Evolutionary conservation across 2,329 filamentous ascomycete genomes (phyloP).

Genomic region (Apiospora phragmitis): DNA sequence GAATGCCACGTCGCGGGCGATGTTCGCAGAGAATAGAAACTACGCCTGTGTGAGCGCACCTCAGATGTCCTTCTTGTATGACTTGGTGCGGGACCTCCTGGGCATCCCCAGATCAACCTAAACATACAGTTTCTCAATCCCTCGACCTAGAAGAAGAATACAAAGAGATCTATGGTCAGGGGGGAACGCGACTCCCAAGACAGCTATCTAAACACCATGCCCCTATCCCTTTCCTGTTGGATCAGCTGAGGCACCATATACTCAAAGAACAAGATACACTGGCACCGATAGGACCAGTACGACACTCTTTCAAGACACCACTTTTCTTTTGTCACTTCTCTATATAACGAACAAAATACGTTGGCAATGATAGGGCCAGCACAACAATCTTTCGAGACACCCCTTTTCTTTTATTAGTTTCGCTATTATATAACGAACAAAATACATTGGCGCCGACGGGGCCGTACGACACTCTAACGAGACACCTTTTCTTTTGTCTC

Average conservation of each 20-base stretch:
- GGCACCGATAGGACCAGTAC: not conserved
- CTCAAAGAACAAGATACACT: not conserved
- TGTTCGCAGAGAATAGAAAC: not conserved
- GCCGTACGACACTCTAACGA: not conserved
- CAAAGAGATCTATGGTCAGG: not conserved
- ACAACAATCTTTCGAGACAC: not conserved
- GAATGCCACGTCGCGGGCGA: not conserved
- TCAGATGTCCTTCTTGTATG: not conserved
- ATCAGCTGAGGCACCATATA: not conserved
- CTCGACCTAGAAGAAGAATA: not conserved
- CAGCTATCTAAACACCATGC: not conserved
- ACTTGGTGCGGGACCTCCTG: not conserved
- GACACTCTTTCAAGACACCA: not conserved
- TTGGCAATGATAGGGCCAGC: not conserved
- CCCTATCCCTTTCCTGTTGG: not conserved
- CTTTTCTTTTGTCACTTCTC: not conserved
- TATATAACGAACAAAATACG: not conserved
- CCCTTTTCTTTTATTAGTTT: not conserved
- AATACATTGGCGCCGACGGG: too few relatives aligned
- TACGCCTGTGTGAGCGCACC: conserved; percentile 4
- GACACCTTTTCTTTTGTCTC: not conserved
- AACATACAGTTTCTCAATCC: not conserved
- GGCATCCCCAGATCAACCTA: not conserved
- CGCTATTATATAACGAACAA: too few relatives aligned
- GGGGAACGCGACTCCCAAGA: not conserved